Base-by-base conservation (phyloP, 2,329 filamentous ascomycete species). In the Colletotrichum caudatum region DNA sequence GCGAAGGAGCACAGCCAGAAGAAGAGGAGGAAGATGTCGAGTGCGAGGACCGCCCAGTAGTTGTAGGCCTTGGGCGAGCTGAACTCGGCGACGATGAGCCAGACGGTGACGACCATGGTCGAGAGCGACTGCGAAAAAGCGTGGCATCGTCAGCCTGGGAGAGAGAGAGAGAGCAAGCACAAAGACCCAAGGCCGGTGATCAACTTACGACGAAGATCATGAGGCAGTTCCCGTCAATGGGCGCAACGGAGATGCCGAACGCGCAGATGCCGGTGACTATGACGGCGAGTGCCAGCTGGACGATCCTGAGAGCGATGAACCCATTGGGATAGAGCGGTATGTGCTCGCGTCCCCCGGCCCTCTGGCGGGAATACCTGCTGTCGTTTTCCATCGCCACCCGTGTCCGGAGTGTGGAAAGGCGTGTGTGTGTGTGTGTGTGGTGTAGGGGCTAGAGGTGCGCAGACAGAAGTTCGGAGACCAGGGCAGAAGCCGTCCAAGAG, bases 1-100 rank as follows among this genome's bases (percentile, higher is more conserved):
- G 81, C 82, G 51, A 86, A 84, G 1, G 82, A 80, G 63, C 79
- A 74, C 46, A 87, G 78, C 88, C 87, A 90, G 77, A 89, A 85
- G 66, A 90, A 71, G 64, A 86, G 76, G 39, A 86, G 82, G 68
- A 86, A 82, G 26, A 86, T 82, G 73, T 90, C 87, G 48, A 89
- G 79, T 29, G 80, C 80, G 4, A 89, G 77, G 9, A 86, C 80
- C 35, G 85, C 84, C 83, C 86, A 88, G 78, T 86, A 71, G 77
- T 89, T 89, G 78, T 85, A 88, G 26, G 81, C 75, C 2, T 77
- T 77, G n/a, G 82, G 80, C 0, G 79, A 76, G 29, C 79, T 80
- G 48, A 79, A 81, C 53, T 82, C 79, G n/a, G 84, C 82, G 20
- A 84, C 78, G 14, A 88, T 76, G 62, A 83, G 79, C 79, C 88